Evolutionary conservation across 129 eudicot genomes (phyloP), one percentile per base, ranked within the genome.

Genomic region (Flaveria brownii): DNA sequence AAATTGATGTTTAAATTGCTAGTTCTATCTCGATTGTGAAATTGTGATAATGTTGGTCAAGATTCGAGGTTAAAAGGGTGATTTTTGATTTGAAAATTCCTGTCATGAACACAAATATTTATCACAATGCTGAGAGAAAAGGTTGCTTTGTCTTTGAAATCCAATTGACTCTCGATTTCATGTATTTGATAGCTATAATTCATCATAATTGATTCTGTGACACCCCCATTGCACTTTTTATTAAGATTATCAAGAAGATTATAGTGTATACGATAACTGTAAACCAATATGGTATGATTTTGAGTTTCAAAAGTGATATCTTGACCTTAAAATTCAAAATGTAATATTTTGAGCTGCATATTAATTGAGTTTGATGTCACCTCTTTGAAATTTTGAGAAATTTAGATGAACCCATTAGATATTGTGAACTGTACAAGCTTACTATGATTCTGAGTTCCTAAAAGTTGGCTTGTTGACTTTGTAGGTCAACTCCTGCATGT

Each of bases 101-200:
- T 17, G 18, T 51, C 17, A 9, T 1, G 30, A 79, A 72, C 23
- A 17, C 17, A 47, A 41, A 20, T 49, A 26, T 9, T 67, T 70
- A 55, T 18, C 62, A 55, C 12, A 55, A 55, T n/a, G 11, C 66
- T 16, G 1, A 28, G 18, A 9, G 28, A 43, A 45, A 70, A 12
- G n/a, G 55, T 20, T 47, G 56, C 52, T 79, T 41, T 63, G 68
- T 22, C 64, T 77, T 79, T 75, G 25, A 8, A 51, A 30, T 41
- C 61, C 42, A 70, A 45, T 51, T 33, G 36, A 77, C 41, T 17
- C 22, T 36, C 41, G 41, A 36, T 36, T 36, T 36, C 41, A 36
- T 36, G 8, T 36, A 5, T 36, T 36, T 36, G 15, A 30, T n/a
- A n/a, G 62, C 15, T 55, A 2, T 2, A 2, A 5, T 59, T 45